A percentile compares a stretch with the other conserved stretches of the same genome.
These are phyloP conservation scores for Pezicula rhizophila DNA, from an alignment of 2,329 filamentous ascomycete genomes.

Conservation along the genomic window DNA sequence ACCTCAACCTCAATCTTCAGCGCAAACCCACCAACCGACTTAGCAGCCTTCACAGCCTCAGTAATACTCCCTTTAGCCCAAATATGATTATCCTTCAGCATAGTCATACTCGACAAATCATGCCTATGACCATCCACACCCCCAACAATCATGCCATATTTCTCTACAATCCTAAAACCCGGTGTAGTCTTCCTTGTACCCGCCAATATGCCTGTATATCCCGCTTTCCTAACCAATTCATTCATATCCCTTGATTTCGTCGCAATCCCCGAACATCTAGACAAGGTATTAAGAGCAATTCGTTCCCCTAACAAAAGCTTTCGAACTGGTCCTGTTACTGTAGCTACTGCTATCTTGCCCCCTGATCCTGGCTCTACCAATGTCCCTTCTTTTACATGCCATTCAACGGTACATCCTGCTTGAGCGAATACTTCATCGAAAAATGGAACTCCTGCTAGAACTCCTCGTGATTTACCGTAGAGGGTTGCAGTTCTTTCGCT, in stretches of 20 bases:
- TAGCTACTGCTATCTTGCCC: slow-evolving; percentile 61
- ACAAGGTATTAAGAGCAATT: slow-evolving; percentile 84
- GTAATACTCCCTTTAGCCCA: slow-evolving; percentile 86
- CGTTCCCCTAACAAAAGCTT: slow-evolving; percentile 79
- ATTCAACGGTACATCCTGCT: slow-evolving; percentile 84
- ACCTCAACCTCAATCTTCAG: slow-evolving; percentile 97
- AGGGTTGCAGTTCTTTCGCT: slow-evolving; percentile 56
- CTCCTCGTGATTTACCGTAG: slow-evolving; percentile 65
- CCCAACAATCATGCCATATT: slow-evolving; percentile 94
- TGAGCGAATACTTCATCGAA: slow-evolving; percentile 91
- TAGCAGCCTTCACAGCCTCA: slow-evolving; percentile 77
- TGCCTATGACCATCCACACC: slow-evolving; percentile 89
- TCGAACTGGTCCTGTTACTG: slow-evolving; percentile 77
- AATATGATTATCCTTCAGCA: slow-evolving; percentile 99
- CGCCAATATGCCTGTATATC: slow-evolving; percentile 79
- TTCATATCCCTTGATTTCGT: slow-evolving; percentile 57
- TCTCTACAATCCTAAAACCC: slow-evolving; percentile 90
- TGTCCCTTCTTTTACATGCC: slow-evolving; percentile 74
- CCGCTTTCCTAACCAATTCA: slow-evolving; percentile 51
- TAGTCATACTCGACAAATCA: slow-evolving; percentile 90
- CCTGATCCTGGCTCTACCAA: slow-evolving; percentile 51
- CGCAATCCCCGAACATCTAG: slow-evolving; percentile 86
- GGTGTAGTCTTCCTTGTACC: slow-evolving; percentile 97
- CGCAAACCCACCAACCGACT: slow-evolving; percentile 78
- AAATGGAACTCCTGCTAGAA: slow-evolving; percentile 89